Conservation (phyloP, 148 eudicot genomes). For the Amaranthus hypochondriacus region DNA sequence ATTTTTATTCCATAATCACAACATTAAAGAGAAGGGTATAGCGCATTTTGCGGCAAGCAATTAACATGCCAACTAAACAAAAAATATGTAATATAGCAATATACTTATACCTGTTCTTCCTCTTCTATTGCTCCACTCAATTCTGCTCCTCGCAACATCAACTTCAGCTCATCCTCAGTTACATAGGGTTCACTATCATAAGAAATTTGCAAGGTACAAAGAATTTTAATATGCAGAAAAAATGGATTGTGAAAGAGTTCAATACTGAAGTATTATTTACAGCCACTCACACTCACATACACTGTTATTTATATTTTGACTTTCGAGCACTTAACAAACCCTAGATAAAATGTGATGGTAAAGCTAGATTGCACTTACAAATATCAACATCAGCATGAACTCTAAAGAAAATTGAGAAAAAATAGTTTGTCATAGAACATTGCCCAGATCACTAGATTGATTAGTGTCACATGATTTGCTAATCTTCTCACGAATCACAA, state of each 20-base stretch:
- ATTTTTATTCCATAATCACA: background rate
- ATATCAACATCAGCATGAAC: background rate
- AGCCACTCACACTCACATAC: background rate
- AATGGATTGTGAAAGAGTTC: constrained; percentile 5
- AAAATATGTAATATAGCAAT: background rate
- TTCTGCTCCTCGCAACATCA: constrained; percentile 98
- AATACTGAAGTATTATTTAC: background rate
- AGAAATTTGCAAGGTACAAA: constrained; percentile 20
- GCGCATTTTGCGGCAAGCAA: background rate
- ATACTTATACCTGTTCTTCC: constrained; percentile 78
- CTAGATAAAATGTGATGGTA: background rate
- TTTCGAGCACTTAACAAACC: constrained; percentile 4
- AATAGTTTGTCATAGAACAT: background rate
- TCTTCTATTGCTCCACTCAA: constrained; percentile 97
- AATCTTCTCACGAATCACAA: too few species aligned
- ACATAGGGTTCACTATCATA: constrained; percentile 82
- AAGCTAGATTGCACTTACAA: background rate
- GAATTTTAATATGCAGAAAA: constrained; percentile 8
- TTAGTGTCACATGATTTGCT: too few species aligned
- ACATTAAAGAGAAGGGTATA: background rate
- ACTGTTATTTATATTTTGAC: background rate
- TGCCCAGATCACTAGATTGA: background rate
- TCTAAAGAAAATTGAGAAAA: background rate
- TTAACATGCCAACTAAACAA: background rate
- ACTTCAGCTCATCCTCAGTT: constrained; percentile 92